Evolutionary conservation across 1,139 yeast species (phyloP).

Genomic region (Sugiyamaella neomexicana): DNA sequence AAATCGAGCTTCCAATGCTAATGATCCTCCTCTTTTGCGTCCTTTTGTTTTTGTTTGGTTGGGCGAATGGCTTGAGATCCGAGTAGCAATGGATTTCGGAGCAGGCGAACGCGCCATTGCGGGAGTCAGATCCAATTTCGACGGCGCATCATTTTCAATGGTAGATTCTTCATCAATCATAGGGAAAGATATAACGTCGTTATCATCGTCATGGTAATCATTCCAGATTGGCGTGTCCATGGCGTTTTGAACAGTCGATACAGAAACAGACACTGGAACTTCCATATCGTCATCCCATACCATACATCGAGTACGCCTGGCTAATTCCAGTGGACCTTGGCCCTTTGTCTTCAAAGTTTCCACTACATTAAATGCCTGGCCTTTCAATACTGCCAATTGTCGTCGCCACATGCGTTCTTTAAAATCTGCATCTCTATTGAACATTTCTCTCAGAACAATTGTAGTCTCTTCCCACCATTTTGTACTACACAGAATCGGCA

Average conservation of each 20-base stretch:
- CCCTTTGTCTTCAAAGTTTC: conserved; percentile 58
- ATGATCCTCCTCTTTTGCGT: conserved; percentile 29
- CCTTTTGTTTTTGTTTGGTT: conserved; percentile 13
- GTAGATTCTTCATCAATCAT: conserved; percentile 7
- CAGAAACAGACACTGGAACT: conserved; percentile 50
- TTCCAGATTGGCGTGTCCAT: conserved; percentile 29
- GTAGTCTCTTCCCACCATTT: conserved; percentile 73
- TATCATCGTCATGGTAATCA: conserved; percentile 12
- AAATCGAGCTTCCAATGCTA: conserved; percentile 33
- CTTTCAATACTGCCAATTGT: conserved; percentile 71
- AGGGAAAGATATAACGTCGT: background rate
- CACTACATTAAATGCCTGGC: conserved; percentile 76
- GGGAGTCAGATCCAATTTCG: conserved; percentile 10
- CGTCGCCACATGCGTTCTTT: conserved; percentile 65
- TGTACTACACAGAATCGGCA: conserved; percentile 59
- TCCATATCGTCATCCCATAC: conserved; percentile 65
- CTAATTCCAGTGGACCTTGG: conserved; percentile 69
- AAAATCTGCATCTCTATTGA: conserved; percentile 60
- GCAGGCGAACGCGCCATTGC: conserved; percentile 11
- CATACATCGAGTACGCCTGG: conserved; percentile 56
- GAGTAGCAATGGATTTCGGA: conserved; percentile 3
- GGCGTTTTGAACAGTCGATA: conserved; percentile 31
- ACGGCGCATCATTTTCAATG: conserved; percentile 4
- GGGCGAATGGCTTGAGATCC: conserved; percentile 1
- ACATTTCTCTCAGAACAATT: conserved; percentile 49